phyloP scores from a whole-genome alignment of 2,329 filamentous ascomycete species.

The Diaporthe eres region DNA sequence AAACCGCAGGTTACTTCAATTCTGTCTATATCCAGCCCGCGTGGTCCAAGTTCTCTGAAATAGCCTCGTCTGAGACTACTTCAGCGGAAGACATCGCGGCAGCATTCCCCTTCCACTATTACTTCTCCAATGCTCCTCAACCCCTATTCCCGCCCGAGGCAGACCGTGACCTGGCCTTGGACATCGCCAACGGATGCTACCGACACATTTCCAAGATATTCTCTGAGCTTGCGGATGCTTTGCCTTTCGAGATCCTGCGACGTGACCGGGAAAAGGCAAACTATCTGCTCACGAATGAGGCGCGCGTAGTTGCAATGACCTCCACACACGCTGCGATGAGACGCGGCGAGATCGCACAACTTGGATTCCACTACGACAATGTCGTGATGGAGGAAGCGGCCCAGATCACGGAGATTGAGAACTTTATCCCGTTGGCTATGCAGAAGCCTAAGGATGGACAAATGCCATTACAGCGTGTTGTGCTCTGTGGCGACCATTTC shows the following conservation, averaged over 20 bases:
- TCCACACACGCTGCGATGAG: conserved; percentile 98
- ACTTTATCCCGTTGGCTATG: conserved; percentile 94
- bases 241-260: conserved; percentile 94
- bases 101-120: conserved; percentile 88
- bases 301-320: conserved; percentile 98
- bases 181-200: conserved; percentile 88
- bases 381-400: conserved; percentile 99
- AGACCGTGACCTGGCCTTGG: conserved; percentile 76
- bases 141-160: conserved; percentile 81
- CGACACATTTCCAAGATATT: conserved; percentile 92
- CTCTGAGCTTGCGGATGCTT: conserved; percentile 89
- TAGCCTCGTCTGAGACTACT: conserved; percentile 68
- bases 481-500: conserved; percentile 94
- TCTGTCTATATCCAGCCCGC: conserved; percentile 89
- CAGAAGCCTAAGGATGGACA: conserved; percentile 84
- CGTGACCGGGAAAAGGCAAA: conserved; percentile 94
- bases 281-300: conserved; percentile 94
- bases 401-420: conserved; percentile 97
- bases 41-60: conserved; percentile 88
- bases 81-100: conserved; percentile 74
- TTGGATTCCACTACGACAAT: conserved; percentile 98
- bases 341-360: conserved; percentile 86
- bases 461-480: conserved; percentile 85
- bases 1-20: conserved; percentile 98
- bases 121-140: conserved; percentile 89